phyloP scores from a whole-genome alignment of 805 yeast genomes.

The Candida sphagnicola region DNA sequence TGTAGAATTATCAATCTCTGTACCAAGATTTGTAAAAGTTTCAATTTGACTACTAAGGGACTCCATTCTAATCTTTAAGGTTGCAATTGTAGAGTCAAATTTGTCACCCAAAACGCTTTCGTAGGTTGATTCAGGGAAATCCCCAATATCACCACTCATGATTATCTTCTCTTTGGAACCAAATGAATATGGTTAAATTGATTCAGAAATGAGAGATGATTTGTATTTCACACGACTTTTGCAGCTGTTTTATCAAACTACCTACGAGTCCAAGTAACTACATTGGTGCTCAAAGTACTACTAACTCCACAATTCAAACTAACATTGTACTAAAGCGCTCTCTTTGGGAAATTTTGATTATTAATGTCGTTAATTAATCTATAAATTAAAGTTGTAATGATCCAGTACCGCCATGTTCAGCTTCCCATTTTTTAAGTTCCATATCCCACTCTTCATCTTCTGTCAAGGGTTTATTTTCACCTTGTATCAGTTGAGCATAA shows the following conservation, averaged over 20 bases:
- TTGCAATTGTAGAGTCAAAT: constrained; percentile 3
- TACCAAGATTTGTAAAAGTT: background rate
- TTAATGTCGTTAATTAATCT: background rate
- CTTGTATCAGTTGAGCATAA: constrained; percentile 19
- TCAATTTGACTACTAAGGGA: constrained; percentile 7
- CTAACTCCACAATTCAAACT: no score
- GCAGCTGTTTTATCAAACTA: background rate
- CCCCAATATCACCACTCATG: background rate
- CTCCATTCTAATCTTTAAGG: constrained; percentile 4
- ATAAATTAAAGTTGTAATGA: background rate
- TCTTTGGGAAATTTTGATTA: no score
- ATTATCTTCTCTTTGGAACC: background rate
- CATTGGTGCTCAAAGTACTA: no score
- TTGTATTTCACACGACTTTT: background rate
- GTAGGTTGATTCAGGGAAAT: background rate
- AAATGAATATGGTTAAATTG: background rate
- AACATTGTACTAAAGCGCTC: no score
- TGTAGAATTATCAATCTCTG: background rate
- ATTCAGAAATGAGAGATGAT: background rate
- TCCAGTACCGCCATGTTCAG: constrained; percentile 9
- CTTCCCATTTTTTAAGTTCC: constrained; percentile 28
- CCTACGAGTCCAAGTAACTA: no score
- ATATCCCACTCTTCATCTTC: constrained; percentile 71
- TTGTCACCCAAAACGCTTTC: constrained; percentile 1
- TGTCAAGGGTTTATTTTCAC: constrained; percentile 34